Percentiles rank a stretch among this genome's conserved stretches.
These are phyloP conservation scores for Boletus rufocinnamomeus DNA, from an alignment of 768 basidiomycete species.

Conservation along the genomic window DNA sequence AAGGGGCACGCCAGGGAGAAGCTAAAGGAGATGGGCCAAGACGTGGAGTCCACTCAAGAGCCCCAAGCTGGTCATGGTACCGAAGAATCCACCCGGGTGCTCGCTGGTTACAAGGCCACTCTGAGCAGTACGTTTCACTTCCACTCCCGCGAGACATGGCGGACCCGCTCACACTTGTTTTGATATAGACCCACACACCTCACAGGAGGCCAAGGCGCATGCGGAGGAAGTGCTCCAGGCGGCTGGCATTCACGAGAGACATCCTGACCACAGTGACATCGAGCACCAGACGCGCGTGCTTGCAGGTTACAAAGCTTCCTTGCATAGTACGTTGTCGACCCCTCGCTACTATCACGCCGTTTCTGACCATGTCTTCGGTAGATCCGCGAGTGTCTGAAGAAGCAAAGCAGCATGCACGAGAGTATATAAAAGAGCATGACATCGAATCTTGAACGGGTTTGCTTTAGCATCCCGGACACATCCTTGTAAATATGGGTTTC, in stretches of 20 bases:
- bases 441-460: slow-evolving; percentile 14
- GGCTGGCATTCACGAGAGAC: slow-evolving; percentile 40
- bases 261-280: slow-evolving; percentile 34
- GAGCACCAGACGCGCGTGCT: slow-evolving; percentile 49
- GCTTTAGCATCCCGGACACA: not conserved
- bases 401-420: slow-evolving; percentile 50
- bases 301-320: slow-evolving; percentile 58
- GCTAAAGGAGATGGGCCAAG: slow-evolving; percentile 43
- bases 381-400: slow-evolving; percentile 49
- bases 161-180: not conserved
- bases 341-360: not conserved
- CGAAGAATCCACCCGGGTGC: slow-evolving; percentile 25
- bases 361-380: slow-evolving; percentile 19
- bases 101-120: slow-evolving; percentile 55
- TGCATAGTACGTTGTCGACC: slow-evolving; percentile 41
- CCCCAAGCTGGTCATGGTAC: not conserved
- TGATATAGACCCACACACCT: slow-evolving; percentile 42
- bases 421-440: slow-evolving; percentile 38
- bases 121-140: slow-evolving; percentile 38
- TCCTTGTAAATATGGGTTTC: not conserved
- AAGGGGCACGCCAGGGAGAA: slow-evolving; percentile 49
- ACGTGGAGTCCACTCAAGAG: slow-evolving; percentile 6
- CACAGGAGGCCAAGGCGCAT: slow-evolving; percentile 51
- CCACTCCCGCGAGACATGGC: too few species aligned
- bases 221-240: slow-evolving; percentile 55